These are phyloP conservation scores for Coprinopsis marcescibilis DNA, from an alignment of 768 basidiomycete species.

Conservation along the genomic window DNA sequence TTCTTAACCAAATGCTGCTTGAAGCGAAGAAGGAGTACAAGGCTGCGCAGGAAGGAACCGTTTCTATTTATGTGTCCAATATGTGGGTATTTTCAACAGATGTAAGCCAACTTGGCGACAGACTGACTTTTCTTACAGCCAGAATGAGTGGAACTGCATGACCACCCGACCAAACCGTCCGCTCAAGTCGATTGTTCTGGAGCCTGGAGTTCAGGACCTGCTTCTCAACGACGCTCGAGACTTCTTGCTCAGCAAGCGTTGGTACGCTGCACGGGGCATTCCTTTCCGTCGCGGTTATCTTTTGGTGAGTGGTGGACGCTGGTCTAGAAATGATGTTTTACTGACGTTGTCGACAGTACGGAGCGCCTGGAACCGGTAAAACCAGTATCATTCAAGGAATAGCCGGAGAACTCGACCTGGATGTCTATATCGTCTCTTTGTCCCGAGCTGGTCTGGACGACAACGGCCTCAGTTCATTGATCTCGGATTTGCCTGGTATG, in stretches of 20 bases:
- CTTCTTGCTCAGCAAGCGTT: slow-evolving; percentile 60
- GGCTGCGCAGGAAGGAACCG: slow-evolving; percentile 43
- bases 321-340: neutral
- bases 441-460: slow-evolving; percentile 63
- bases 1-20: slow-evolving; percentile 47
- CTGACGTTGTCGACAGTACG: slow-evolving; percentile 39
- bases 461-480: slow-evolving; percentile 46
- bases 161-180: slow-evolving; percentile 57
- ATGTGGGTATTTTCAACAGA: slow-evolving; percentile 19
- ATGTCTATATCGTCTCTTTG: slow-evolving; percentile 69
- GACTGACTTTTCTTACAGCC: neutral
- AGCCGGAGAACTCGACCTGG: slow-evolving; percentile 71
- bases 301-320: slow-evolving; percentile 28
- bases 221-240: slow-evolving; percentile 65
- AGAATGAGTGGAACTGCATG: slow-evolving; percentile 48
- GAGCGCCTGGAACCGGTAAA: slow-evolving; percentile 74
- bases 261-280: slow-evolving; percentile 75
- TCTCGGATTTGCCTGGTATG: slow-evolving; percentile 54
- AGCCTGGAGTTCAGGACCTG: slow-evolving; percentile 60
- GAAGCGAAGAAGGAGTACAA: slow-evolving; percentile 50
- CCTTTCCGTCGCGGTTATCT: slow-evolving; percentile 79
- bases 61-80: slow-evolving; percentile 50
- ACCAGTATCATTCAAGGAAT: slow-evolving; percentile 72
- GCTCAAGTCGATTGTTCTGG: slow-evolving; percentile 61
- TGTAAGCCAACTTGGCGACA: neutral